These are phyloP conservation scores for Neofusicoccum laricinum DNA, from an alignment of 2,329 filamentous ascomycete genomes.

Conservation along the genomic window DNA sequence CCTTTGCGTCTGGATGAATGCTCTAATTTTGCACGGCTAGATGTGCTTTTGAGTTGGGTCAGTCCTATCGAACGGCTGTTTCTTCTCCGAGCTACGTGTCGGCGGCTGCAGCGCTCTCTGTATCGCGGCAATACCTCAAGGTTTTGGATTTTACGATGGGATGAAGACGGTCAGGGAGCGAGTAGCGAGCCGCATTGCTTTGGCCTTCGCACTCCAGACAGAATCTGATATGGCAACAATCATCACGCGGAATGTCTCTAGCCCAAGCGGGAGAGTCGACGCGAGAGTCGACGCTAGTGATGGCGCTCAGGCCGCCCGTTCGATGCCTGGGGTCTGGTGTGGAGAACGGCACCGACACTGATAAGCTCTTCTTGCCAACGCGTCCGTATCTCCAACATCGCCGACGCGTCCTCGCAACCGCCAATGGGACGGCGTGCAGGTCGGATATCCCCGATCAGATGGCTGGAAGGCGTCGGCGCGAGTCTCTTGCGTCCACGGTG, in stretches of 20 bases:
- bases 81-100: too few species aligned
- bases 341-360: slow-evolving; percentile 1
- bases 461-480: not conserved
- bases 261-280: not conserved
- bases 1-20: too few species aligned
- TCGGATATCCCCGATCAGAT: not conserved
- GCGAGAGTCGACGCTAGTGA: not conserved
- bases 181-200: too few species aligned
- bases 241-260: not conserved
- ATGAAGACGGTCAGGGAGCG: too few species aligned
- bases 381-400: not conserved
- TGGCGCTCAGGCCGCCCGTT: not conserved
- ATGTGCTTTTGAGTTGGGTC: too few species aligned
- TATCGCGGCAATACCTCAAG: too few species aligned
- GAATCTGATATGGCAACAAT: not conserved
- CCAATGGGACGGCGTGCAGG: not conserved
- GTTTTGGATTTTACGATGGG: too few species aligned
- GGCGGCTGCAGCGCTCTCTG: too few species aligned
- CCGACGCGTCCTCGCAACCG: not conserved
- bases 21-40: too few species aligned
- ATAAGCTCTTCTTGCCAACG: not conserved
- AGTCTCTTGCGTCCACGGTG: not conserved
- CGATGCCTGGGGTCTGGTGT: not conserved
- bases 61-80: too few species aligned
- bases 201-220: too few species aligned